Percentiles rank a stretch among this genome's conserved stretches.
phyloP scores from a whole-genome alignment of 768 basidiomycete species.

The Arthromyces matolae region DNA sequence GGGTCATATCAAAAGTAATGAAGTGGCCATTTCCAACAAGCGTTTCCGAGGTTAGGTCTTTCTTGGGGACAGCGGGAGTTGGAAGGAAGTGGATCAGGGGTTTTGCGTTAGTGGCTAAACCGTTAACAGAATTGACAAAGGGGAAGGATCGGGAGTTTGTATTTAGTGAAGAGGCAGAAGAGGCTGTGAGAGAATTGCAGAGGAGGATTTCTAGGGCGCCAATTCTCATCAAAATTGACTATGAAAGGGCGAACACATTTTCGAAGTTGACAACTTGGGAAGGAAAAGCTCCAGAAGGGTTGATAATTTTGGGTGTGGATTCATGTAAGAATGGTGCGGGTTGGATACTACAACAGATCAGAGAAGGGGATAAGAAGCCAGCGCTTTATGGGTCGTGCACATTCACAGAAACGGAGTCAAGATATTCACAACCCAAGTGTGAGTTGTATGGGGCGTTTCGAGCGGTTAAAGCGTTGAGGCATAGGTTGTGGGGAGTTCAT shows the following conservation, averaged over 20 bases:
- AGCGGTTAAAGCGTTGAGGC: no score
- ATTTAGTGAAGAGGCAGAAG: slow-evolving; percentile 18
- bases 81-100: slow-evolving; percentile 21
- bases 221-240: slow-evolving; percentile 30
- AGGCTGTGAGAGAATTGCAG: slow-evolving; percentile 26
- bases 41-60: slow-evolving; percentile 20
- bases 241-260: slow-evolving; percentile 10
- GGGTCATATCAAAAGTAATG: slow-evolving; percentile 20
- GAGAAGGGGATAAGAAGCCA: no score
- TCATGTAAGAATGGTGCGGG: no score
- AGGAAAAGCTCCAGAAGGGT: no score
- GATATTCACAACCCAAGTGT: no score
- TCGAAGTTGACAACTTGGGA: neutral
- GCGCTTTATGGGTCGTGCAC: no score
- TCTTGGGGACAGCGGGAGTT: slow-evolving; percentile 23
- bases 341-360: no score
- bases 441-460: no score
- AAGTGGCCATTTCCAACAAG: slow-evolving; percentile 21
- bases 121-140: slow-evolving; percentile 17
- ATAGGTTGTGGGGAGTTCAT: slow-evolving; percentile 29
- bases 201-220: slow-evolving; percentile 18
- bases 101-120: slow-evolving; percentile 22
- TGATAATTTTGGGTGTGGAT: no score
- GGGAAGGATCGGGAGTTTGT: slow-evolving; percentile 18
- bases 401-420: no score